phyloP scores from a whole-genome alignment of 78 protist genomes.

The Paulinella micropora region DNA sequence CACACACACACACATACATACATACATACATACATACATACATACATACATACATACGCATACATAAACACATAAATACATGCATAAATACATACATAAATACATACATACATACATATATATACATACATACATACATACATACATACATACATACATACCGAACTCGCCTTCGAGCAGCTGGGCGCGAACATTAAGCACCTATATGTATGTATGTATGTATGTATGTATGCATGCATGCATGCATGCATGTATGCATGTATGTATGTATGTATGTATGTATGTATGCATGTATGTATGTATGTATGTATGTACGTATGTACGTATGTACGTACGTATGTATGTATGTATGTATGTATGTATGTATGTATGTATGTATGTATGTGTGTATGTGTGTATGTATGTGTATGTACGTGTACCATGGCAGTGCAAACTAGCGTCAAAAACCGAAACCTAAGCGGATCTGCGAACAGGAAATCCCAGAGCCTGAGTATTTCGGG shows the following conservation, averaged over 20 bases:
- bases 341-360: neutral
- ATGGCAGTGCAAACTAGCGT: no score
- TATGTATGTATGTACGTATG: neutral
- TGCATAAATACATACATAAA: no score
- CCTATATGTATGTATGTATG: neutral
- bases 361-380: neutral
- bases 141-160: no score
- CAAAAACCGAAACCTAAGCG: neutral
- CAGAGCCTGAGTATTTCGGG: constrained; percentile 20
- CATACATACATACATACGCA: no score
- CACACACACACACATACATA: no score
- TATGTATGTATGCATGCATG: neutral
- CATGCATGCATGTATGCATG: neutral
- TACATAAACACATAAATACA: no score
- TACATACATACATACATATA: no score
- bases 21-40: no score
- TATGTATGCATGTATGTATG: neutral
- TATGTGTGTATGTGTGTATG: neutral
- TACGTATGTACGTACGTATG: neutral
- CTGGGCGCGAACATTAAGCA: no score
- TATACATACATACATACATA: no score
- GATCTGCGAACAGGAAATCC: constrained; percentile 6
- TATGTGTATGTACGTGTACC: no score
- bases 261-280: neutral
- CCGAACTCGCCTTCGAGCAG: no score